Percentiles rank a stretch among this genome's conserved stretches.
Conservation (phyloP, 345 rosid species). For the Euphorbia lathyris region DNA sequence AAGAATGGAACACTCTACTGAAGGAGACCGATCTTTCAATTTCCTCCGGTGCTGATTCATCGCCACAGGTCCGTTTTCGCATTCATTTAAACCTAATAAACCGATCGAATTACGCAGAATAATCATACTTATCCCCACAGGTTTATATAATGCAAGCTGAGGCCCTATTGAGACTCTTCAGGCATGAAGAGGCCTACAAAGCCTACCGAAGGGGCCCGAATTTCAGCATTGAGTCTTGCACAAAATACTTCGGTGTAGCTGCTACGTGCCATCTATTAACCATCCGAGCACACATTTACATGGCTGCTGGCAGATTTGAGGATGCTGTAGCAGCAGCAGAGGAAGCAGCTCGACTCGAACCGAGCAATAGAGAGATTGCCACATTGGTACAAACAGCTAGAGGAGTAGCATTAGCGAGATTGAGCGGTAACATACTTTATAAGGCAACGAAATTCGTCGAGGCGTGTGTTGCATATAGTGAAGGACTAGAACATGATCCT, state of each 20-base stretch:
- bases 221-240: constrained; percentile 36
- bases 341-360: constrained; percentile 70
- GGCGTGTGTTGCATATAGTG: constrained; percentile 68
- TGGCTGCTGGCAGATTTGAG: constrained; percentile 75
- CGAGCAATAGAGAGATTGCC: constrained; percentile 55
- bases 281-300: constrained; percentile 51
- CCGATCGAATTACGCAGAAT: neutral
- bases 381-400: constrained; percentile 40
- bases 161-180: constrained; percentile 51
- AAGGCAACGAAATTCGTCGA: constrained; percentile 53
- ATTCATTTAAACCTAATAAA: neutral
- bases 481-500: constrained; percentile 73
- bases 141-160: constrained; percentile 59
- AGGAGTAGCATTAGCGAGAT: constrained; percentile 60
- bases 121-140: constrained; percentile 20
- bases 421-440: constrained; percentile 69
- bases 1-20: constrained; percentile 49
- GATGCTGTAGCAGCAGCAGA: constrained; percentile 65
- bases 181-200: constrained; percentile 56
- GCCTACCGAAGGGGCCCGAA: constrained; percentile 43
- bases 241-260: constrained; percentile 47
- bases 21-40: constrained; percentile 42
- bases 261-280: constrained; percentile 38
- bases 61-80: constrained; percentile 47
- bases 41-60: constrained; percentile 55